Percentiles rank a stretch among this genome's conserved stretches.
These are phyloP conservation scores for Lactarius trivialis DNA, from an alignment of 768 basidiomycete species.

Conservation along the genomic window DNA sequence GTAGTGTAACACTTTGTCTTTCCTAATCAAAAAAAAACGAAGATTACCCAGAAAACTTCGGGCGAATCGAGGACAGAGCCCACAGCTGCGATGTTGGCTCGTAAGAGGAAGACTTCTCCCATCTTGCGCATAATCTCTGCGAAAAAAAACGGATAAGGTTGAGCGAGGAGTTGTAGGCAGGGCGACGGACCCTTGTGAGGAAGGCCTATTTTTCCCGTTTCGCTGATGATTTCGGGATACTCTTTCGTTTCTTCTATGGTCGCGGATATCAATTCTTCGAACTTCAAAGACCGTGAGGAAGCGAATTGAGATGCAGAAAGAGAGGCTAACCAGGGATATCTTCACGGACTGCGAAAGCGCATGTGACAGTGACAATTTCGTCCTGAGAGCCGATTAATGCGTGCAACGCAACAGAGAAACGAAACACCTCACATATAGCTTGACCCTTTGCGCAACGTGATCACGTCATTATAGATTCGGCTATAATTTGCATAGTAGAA, in stretches of 20 bases:
- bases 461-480: slow-evolving; percentile 97
- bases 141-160: neutral
- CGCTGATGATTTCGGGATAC: slow-evolving; percentile 87
- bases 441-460: slow-evolving; percentile 88
- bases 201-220: slow-evolving; percentile 92
- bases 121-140: slow-evolving; percentile 96
- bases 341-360: slow-evolving; percentile 95
- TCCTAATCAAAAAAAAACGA: neutral
- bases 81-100: slow-evolving; percentile 92
- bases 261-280: slow-evolving; percentile 85
- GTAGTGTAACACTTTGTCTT: slow-evolving; percentile 22
- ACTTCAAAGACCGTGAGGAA: slow-evolving; percentile 38
- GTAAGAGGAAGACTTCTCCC: slow-evolving; percentile 85
- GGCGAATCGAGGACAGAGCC: slow-evolving; percentile 96
- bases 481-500: slow-evolving; percentile 97
- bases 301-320: neutral
- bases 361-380: slow-evolving; percentile 90
- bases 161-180: neutral
- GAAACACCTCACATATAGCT: slow-evolving; percentile 75
- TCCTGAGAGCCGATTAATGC: slow-evolving; percentile 46
- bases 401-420: slow-evolving; percentile 17
- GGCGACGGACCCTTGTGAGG: slow-evolving; percentile 60
- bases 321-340: slow-evolving; percentile 68
- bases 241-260: slow-evolving; percentile 97
- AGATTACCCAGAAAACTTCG: slow-evolving; percentile 87